phyloP scores from a whole-genome alignment of 164 flowering plant species.

The Vitis labrusca region DNA sequence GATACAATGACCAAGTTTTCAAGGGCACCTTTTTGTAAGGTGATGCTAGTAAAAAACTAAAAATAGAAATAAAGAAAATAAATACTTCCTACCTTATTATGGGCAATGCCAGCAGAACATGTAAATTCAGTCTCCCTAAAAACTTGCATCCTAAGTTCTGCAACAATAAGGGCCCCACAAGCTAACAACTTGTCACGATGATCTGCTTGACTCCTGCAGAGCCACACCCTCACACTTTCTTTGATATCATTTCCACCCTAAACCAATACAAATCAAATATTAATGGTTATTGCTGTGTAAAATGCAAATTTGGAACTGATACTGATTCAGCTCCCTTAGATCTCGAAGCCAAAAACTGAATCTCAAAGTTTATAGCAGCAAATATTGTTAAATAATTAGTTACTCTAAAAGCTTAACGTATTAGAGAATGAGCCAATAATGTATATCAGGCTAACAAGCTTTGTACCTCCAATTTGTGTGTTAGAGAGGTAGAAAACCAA shows the following conservation, averaged over 20 bases:
- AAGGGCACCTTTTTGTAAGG: background rate
- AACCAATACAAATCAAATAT: background rate
- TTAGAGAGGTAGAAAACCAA: too few relatives aligned
- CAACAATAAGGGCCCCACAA: slow-evolving; percentile 89
- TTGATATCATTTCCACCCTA: slow-evolving; percentile 51
- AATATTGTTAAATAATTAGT: background rate
- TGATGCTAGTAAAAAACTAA: background rate
- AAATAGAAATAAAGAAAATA: background rate
- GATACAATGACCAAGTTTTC: slow-evolving; percentile 1
- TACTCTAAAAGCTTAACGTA: background rate
- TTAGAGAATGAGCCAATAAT: too few relatives aligned
- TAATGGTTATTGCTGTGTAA: background rate
- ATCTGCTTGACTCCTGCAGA: slow-evolving; percentile 59
- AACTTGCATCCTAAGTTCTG: slow-evolving; percentile 84
- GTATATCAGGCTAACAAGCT: too few relatives aligned
- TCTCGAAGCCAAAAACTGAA: too few relatives aligned
- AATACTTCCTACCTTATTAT: slow-evolving; percentile 69
- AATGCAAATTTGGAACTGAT: background rate
- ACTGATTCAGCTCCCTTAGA: background rate
- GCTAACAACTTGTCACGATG: slow-evolving; percentile 81
- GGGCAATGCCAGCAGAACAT: slow-evolving; percentile 98
- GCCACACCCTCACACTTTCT: slow-evolving; percentile 67
- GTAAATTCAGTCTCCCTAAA: slow-evolving; percentile 81
- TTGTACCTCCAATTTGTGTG: too few relatives aligned
- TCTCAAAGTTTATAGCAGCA: too few relatives aligned